Evolutionary conservation across 768 basidiomycete species (phyloP).

Genomic region (Tricholoma saponaceum): DNA sequence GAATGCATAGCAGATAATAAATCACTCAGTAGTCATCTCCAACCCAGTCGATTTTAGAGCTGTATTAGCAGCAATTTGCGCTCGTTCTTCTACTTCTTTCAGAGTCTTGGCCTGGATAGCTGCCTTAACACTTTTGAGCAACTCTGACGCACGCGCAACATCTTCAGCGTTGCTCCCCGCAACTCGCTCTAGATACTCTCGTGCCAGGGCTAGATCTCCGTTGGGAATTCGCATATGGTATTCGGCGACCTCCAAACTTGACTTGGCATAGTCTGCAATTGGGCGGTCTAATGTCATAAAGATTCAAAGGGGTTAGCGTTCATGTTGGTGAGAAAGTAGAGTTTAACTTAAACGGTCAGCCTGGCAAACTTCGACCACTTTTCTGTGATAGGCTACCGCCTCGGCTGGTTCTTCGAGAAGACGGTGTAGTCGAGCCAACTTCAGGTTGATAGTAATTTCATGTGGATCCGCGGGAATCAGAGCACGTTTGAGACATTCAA

Average conservation of each 20-base stretch:
- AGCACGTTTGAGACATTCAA: slow-evolving; percentile 89
- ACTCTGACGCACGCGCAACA: slow-evolving; percentile 66
- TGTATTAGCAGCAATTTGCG: slow-evolving; percentile 4
- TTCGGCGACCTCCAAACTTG: slow-evolving; percentile 81
- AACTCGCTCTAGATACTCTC: slow-evolving; percentile 68
- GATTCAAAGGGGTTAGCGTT: slow-evolving; percentile 15
- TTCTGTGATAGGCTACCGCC: slow-evolving; percentile 77
- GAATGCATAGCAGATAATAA: background rate
- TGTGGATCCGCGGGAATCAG: slow-evolving; percentile 75
- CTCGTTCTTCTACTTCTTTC: slow-evolving; percentile 12
- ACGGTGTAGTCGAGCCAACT: slow-evolving; percentile 69
- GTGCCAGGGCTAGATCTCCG: slow-evolving; percentile 67
- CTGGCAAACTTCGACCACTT: slow-evolving; percentile 70
- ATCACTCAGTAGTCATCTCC: slow-evolving; percentile 2
- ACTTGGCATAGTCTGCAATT: slow-evolving; percentile 76
- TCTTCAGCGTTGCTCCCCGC: slow-evolving; percentile 81
- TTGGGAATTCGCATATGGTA: slow-evolving; percentile 62
- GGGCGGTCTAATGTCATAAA: slow-evolving; percentile 48
- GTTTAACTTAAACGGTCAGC: slow-evolving; percentile 47
- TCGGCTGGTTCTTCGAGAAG: slow-evolving; percentile 62
- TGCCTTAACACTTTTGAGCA: slow-evolving; percentile 56
- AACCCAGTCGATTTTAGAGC: background rate
- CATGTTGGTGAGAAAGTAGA: slow-evolving; percentile 13
- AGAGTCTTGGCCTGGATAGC: slow-evolving; percentile 25
- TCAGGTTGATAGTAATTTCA: slow-evolving; percentile 69